A percentile compares a stretch with the other conserved stretches of the same genome.
phyloP scores from a whole-genome alignment of 2,329 filamentous ascomycete genomes.

The Massarina eburnea region DNA sequence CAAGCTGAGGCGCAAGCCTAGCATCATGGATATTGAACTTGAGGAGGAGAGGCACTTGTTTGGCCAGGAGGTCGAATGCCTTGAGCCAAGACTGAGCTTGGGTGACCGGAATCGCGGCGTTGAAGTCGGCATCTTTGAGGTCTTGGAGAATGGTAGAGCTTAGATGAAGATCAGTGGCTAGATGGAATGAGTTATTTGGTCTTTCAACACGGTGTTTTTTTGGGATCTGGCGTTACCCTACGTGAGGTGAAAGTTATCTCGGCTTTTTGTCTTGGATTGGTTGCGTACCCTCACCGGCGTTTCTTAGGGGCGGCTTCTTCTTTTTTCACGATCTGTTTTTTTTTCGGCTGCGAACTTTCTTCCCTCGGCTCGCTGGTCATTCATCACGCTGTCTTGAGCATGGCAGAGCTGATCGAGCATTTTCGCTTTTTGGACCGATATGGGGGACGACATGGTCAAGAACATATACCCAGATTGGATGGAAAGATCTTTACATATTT shows the following conservation, averaged over 20 bases:
- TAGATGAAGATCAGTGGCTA: not conserved
- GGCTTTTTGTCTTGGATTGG: not conserved
- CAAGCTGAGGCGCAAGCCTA: slow-evolving; percentile 35
- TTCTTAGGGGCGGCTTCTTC: not conserved
- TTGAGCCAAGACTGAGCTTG: slow-evolving; percentile 35
- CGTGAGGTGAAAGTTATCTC: not conserved
- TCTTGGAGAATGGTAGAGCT: slow-evolving; percentile 32
- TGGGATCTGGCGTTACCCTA: not conserved
- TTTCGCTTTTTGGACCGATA: not conserved
- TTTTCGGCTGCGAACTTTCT: not conserved
- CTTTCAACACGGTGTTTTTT: not conserved
- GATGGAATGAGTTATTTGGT: not conserved
- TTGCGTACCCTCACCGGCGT: slow-evolving; percentile 2
- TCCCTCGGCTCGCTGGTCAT: not conserved
- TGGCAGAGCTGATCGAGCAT: not conserved
- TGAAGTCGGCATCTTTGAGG: slow-evolving; percentile 42
- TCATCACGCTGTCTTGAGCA: not conserved
- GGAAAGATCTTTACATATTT: slow-evolving; percentile 3
- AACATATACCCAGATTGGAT: slow-evolving; percentile 8
- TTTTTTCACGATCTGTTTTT: slow-evolving; percentile 2
- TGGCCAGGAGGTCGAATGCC: slow-evolving; percentile 24
- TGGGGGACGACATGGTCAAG: not conserved
- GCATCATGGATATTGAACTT: slow-evolving; percentile 38
- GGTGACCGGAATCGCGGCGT: slow-evolving; percentile 9
- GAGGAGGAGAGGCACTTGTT: slow-evolving; percentile 37